These are phyloP conservation scores for Coemansia sp. DNA, from an alignment of 192 early-diverging fungal species.

Conservation along the genomic window DNA sequence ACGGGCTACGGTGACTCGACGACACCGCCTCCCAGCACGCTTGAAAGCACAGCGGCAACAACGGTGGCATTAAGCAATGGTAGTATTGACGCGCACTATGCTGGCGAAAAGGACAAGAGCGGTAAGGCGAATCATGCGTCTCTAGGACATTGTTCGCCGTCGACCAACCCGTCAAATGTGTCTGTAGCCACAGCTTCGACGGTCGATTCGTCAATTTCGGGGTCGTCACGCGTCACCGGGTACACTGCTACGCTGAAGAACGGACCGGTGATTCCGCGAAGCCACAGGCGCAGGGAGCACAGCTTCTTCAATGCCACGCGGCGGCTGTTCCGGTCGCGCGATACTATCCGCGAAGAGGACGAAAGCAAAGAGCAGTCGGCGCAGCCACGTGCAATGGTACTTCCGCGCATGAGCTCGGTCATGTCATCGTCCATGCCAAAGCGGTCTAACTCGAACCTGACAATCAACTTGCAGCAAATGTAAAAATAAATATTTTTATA, in stretches of 20 bases:
- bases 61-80: background rate
- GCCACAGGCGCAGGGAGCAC: constrained; percentile 12
- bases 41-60: constrained; percentile 2
- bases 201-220: constrained; percentile 9
- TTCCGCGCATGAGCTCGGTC: constrained; percentile 13
- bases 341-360: constrained; percentile 9
- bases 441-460: constrained; percentile 21
- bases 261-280: constrained; percentile 37
- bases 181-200: constrained; percentile 14
- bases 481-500: background rate
- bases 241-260: constrained; percentile 23
- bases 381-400: background rate
- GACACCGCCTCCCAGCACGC: constrained; percentile 17
- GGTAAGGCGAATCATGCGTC: background rate
- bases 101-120: background rate
- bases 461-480: constrained; percentile 29
- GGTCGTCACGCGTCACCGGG: constrained; percentile 15
- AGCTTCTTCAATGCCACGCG: constrained; percentile 3
- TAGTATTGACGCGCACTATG: background rate
- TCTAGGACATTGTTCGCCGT: background rate
- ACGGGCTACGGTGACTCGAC: constrained; percentile 1
- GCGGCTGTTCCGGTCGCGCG: constrained; percentile 23
- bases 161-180: constrained; percentile 11
- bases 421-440: background rate
- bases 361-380: background rate